Base-by-base conservation (phyloP, 2,329 filamentous ascomycete species). In the Colletotrichum spinosum region DNA sequence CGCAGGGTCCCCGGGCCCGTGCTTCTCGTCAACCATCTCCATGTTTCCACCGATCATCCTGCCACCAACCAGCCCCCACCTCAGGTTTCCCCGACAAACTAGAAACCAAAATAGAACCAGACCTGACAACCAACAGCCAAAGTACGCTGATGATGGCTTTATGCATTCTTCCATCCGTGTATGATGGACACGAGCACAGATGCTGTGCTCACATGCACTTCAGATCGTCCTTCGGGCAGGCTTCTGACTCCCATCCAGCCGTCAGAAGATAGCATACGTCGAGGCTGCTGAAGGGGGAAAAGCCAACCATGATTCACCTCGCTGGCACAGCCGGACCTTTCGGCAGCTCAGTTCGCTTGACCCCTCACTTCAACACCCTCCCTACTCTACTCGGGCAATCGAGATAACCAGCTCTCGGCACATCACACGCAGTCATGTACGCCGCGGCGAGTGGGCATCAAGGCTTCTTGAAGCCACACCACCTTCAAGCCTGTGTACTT, bases 41-140 rank as follows among this genome's bases (percentile, higher is more conserved):
- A 52, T 33, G 45, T 61, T 52, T 65, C 61, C 34, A 59, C 55
- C 45, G 59, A 57, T 51, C 55, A 53, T 25, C 46, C 60, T 39
- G n/a, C 42, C 13, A 39, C 17, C 45, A 59, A 46, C 50, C 37
- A 44, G 39, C 42, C 50, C 48, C 46, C 60, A 57, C 6, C 35
- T 38, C 11, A 50, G 37, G 38, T 11, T 25, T 60, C n/a, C 56
- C 50, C 50, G 13, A 55, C 61, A 60, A 35, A 35, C 15, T 35
- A 35, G 25, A 13, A n/a, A 49, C 44, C 13, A 54, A 57, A 66
- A 57, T 63, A 63, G 48, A 63, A 66, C n/a, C 34, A 38, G 15
- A 3, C 35, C 34, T 42, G 45, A 33, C 46, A 51, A 44, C 44
- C 39, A 35, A 48, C 38, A n/a, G 15, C 45, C 41, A 15, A 33